These are phyloP conservation scores for Akanthomyces muscarius DNA, from an alignment of 2,329 filamentous ascomycete species.

Conservation along the genomic window DNA sequence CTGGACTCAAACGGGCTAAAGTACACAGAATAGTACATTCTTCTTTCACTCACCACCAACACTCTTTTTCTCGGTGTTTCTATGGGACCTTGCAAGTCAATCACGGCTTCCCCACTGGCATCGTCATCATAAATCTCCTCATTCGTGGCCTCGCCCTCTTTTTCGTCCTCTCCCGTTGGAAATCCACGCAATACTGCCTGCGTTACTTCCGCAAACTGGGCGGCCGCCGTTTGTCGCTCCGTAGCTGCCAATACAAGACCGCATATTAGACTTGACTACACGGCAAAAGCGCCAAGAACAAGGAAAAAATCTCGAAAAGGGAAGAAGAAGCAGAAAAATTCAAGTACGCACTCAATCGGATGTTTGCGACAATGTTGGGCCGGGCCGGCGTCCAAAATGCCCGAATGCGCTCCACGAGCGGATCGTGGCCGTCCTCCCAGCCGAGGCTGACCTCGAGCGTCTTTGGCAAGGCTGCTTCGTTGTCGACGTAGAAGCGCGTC, in stretches of 20 bases:
- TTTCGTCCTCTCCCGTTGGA: neutral
- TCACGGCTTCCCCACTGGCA: neutral
- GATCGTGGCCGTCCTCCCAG: neutral
- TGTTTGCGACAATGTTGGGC: neutral
- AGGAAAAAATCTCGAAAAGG: no score
- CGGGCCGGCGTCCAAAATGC: slow-evolving; percentile 2
- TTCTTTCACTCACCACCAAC: neutral
- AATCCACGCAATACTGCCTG: no score
- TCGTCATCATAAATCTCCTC: neutral
- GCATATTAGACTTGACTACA: no score
- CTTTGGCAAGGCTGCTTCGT: neutral
- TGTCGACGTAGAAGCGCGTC: neutral
- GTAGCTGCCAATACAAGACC: no score
- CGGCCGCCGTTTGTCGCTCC: no score
- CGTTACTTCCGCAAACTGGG: no score
- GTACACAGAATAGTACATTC: neutral
- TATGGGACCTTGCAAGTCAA: neutral
- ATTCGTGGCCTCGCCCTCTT: neutral
- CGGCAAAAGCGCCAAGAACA: no score
- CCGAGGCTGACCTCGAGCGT: neutral
- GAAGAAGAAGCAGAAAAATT: no score
- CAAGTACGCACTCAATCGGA: neutral
- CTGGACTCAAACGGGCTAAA: neutral
- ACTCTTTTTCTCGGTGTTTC: neutral
- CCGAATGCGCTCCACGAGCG: neutral